phyloP scores from a whole-genome alignment of 345 rosid genomes.

The Clausena lansium region DNA sequence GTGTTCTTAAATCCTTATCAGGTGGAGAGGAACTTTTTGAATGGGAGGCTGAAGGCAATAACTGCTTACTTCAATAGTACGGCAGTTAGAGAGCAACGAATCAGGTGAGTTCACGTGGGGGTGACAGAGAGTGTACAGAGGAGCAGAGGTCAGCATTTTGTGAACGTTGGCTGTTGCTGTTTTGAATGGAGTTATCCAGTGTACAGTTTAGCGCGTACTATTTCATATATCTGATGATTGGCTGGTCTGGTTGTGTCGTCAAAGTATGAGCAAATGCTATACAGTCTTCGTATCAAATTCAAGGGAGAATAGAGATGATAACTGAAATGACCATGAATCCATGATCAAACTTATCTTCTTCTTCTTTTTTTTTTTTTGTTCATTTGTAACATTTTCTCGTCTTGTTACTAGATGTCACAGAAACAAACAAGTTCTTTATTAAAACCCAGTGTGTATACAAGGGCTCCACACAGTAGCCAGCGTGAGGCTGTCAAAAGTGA shows the following conservation, averaged over 20 bases:
- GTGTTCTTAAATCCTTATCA: slow-evolving; percentile 22
- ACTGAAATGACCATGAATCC: not conserved
- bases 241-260: not conserved
- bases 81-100: slow-evolving; percentile 11
- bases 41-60: slow-evolving; percentile 83
- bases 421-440: not conserved
- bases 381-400: no score
- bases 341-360: not conserved
- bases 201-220: not conserved
- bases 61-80: slow-evolving; percentile 65
- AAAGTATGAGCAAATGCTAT: not conserved
- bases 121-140: not conserved
- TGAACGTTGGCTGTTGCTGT: not conserved
- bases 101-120: not conserved
- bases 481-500: not conserved
- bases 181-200: not conserved
- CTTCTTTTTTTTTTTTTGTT: rapidly evolving
- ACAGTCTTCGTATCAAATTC: not conserved
- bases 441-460: no score
- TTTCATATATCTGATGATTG: not conserved
- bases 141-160: not conserved
- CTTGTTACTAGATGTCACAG: not conserved
- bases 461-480: not conserved
- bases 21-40: slow-evolving; percentile 84
- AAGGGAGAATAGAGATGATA: not conserved